Evolutionary conservation across 2,329 filamentous ascomycete genomes (phyloP), one percentile per base, ranked within the genome.

Genomic region (Emericellopsis atlantica): DNA sequence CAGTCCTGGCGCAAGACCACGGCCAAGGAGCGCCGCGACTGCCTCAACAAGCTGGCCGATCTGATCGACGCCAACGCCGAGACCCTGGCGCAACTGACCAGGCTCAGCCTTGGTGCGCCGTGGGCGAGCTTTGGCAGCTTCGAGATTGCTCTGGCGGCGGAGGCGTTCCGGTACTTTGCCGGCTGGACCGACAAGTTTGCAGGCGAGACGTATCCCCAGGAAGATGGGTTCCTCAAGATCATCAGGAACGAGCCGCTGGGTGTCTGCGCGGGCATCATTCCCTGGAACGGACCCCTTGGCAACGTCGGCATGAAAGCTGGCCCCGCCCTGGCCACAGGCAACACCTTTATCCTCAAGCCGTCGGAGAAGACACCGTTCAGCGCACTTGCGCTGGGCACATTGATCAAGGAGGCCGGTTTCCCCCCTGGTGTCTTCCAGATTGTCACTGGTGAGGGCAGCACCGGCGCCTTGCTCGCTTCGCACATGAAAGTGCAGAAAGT

Each of bases 201-300:
- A 4, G 61, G 62, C 21, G 54, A 64, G 37, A 51, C 54, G 0
- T 59, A 56, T 47, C 63, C 66, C 5, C 56, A 62, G 45, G 66
- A 64, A 23, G 62, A 67, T 45, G 67, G 67, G 3, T 67, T 69
- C 49, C 49, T 65, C 32, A 53, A 62, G 43, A 58, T 63, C 18
- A 55, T 61, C 1, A 40, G 52, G 18, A 59, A 62, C 43, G 58
- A 60, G 46, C 57, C 58, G 4, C 46, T 60, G 6, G 55, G 54
- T 18, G 54, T 57, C 2, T 51, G 49, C 22, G 54, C 47, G 4
- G 42, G 47, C 34, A 45, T 77, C 45, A 70, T 74, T 40, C 72
- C 72, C 0, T 76, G 72, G 70, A 75, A 75, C 47, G 60, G 61
- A 4, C 67, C 70, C 0, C 45, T 72, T 4, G 45, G 61, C 34